phyloP scores from a whole-genome alignment of 305 asterid species.

The Fraxinus ornus region DNA sequence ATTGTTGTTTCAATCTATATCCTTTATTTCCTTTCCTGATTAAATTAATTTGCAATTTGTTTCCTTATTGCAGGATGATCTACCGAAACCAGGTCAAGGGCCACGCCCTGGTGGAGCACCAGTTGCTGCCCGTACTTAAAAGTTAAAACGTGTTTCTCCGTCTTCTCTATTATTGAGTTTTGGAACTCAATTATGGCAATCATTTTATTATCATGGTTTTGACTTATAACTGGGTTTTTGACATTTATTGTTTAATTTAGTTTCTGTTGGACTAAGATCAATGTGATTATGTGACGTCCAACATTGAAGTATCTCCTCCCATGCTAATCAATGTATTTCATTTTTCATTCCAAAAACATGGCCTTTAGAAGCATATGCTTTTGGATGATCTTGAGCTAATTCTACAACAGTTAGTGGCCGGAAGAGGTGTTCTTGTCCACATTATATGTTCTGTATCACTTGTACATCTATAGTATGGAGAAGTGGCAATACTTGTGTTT shows the following conservation, averaged over 20 bases:
- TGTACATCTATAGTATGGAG: too few relatives aligned
- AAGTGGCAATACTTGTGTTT: too few relatives aligned
- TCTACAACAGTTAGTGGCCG: not conserved
- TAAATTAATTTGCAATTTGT: not conserved
- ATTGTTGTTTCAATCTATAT: not conserved
- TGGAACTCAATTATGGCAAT: not conserved
- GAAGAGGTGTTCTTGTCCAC: too few relatives aligned
- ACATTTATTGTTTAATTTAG: not conserved
- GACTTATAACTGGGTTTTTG: not conserved
- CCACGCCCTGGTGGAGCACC: constrained; percentile 65
- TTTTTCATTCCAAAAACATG: not conserved
- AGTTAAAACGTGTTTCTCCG: not conserved
- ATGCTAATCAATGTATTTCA: not conserved
- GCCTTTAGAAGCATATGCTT: not conserved
- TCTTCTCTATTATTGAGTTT: not conserved
- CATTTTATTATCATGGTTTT: not conserved
- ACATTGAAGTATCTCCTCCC: not conserved
- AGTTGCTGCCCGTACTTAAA: constrained; percentile 50
- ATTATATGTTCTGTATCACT: too few relatives aligned
- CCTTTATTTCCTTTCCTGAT: not conserved
- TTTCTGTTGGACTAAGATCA: not conserved
- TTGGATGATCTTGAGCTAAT: too few relatives aligned
- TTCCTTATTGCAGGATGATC: constrained; percentile 52
- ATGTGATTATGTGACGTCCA: not conserved
- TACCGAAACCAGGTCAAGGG: constrained; percentile 68